Evolutionary conservation across 768 basidiomycete species (phyloP).

Genomic region (Suillus subaureus): DNA sequence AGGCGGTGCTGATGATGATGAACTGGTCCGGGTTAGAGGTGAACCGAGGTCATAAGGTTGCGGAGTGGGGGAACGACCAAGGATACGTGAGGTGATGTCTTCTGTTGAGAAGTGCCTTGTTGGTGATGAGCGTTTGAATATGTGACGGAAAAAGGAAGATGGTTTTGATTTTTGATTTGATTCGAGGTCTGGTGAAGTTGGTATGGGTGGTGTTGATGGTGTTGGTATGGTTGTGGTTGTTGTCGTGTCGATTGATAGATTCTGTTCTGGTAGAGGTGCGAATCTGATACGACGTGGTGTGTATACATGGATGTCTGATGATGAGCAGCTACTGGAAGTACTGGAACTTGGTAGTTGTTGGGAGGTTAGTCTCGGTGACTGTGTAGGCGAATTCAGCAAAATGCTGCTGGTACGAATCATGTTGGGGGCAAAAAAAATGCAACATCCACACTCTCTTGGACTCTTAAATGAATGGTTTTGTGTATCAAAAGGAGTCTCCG

Average conservation of each 20-base stretch:
- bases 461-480: background rate
- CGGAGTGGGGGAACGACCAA: constrained; percentile 14
- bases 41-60: background rate
- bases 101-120: constrained; percentile 20
- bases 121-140: constrained; percentile 5
- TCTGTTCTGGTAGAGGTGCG: constrained; percentile 80
- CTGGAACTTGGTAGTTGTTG: background rate
- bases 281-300: constrained; percentile 60
- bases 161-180: background rate
- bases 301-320: background rate
- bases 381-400: background rate
- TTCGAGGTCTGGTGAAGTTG: background rate
- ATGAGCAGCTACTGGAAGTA: background rate
- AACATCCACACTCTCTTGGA: background rate
- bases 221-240: constrained; percentile 27
- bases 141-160: background rate
- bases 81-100: constrained; percentile 33
- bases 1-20: background rate
- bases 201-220: constrained; percentile 10
- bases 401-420: background rate
- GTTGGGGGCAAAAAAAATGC: background rate
- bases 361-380: background rate
- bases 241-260: too few species aligned
- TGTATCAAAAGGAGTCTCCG: background rate
- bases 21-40: background rate